Base-by-base conservation (phyloP, 441 rosid genomes). In the Adansonia madagascariensis region DNA sequence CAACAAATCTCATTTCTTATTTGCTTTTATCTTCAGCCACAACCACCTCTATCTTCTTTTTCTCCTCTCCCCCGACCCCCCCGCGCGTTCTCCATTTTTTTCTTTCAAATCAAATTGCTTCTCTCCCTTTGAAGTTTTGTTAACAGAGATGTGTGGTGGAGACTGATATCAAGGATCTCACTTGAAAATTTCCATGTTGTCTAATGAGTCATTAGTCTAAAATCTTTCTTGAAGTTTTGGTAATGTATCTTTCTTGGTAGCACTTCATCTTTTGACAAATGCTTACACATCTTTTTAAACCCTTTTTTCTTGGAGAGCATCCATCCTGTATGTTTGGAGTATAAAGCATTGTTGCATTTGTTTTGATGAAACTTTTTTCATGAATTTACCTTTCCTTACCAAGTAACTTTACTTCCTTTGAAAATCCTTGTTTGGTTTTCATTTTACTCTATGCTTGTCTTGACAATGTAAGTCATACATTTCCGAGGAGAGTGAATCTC, bases 101-200 rank as follows among this genome's bases (percentile, higher is more conserved):
- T 31, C 1, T 27, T 0, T 11, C 52, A 43, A 18, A 43, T 17
- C 52, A 18, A 41, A 3, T 17, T 65, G 27, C 8, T 10, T 35
- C 15, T 14, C 14, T 14, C 31, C 31, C 8, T 20, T 68, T 43
- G n/a, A 43, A 66, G 53, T 66, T 66, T 9, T 43, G 9, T 65
- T 65, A 3, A 41, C 14, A 17, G 24, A 24, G 3, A 24, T 71
- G 27, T 31, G 31, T 18, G 47, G 6, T n/a, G 27, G 27, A 8
- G 31, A n/a, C 31, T 9, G 17, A 35, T 47, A 69, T 70, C 47
- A 53, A 71, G 62, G 46, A 46, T 74, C 47, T 64, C 12, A 62
- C 46, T 62, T 46, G 77, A 31, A 46, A 57, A 43, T 27, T 12
- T 41, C 65, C 14, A 8, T 74, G 68, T 43, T 59, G 22, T 44